phyloP scores from a whole-genome alignment of 1,284 basidiomycete genomes.

The Puccinia horiana region DNA sequence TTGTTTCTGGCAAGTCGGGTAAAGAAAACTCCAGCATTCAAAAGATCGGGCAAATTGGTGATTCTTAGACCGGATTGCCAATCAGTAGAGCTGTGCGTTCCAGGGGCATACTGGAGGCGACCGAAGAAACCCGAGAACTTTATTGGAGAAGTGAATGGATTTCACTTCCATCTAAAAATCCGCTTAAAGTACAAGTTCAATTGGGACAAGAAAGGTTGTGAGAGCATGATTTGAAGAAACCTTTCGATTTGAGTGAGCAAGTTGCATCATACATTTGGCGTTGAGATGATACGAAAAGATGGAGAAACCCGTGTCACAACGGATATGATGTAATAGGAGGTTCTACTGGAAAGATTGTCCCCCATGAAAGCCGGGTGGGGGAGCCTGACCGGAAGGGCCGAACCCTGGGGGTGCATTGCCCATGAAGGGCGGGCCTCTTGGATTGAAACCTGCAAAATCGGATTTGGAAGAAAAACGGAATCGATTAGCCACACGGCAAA shows the following conservation, averaged over 20 bases:
- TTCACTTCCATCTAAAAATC: neutral
- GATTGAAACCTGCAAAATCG: constrained; percentile 32
- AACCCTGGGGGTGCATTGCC: constrained; percentile 74
- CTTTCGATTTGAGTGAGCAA: neutral
- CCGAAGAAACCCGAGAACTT: neutral
- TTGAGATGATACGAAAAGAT: neutral
- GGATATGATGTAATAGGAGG: neutral
- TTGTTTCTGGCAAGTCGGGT: no score
- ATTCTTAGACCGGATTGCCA: no score
- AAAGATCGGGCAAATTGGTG: no score
- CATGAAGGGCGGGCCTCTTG: constrained; percentile 54
- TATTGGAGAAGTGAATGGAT: neutral
- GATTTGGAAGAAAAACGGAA: constrained; percentile 56
- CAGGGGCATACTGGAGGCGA: neutral
- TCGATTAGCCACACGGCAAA: constrained; percentile 74
- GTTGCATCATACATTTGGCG: neutral
- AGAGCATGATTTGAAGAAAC: neutral
- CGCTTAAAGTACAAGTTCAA: neutral
- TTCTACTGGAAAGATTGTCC: constrained; percentile 44
- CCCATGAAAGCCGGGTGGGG: constrained; percentile 44
- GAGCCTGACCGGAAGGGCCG: constrained; percentile 64
- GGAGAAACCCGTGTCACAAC: neutral
- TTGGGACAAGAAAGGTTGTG: neutral
- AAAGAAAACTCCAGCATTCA: no score
- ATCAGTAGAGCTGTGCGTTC: neutral